phyloP scores from a whole-genome alignment of 2,329 filamentous ascomycete genomes.

The Sporothrix luriei region DNA sequence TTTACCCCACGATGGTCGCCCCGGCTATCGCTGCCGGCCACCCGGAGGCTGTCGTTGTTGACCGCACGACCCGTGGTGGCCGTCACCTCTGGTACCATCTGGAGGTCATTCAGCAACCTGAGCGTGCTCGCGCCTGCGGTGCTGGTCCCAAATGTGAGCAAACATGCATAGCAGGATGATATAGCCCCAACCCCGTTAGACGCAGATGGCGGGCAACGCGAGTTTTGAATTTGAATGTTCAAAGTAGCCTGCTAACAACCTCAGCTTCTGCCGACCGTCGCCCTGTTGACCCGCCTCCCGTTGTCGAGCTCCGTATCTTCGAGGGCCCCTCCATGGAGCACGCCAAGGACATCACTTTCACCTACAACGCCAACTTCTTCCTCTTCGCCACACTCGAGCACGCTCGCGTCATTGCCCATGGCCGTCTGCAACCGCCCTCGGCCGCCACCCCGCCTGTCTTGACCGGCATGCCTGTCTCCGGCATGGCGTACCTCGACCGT shows the following conservation, averaged over 20 bases:
- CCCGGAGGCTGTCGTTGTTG: constrained; percentile 40
- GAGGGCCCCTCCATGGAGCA: constrained; percentile 67
- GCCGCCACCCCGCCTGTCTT: constrained; percentile 77
- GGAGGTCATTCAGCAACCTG: constrained; percentile 88
- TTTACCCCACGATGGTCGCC: constrained; percentile 29
- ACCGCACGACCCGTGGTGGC: constrained; percentile 70
- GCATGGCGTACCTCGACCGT: constrained; percentile 93
- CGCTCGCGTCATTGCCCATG: constrained; percentile 78
- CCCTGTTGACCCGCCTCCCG: constrained; percentile 90
- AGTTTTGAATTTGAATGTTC: background rate
- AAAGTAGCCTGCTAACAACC: background rate
- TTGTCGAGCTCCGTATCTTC: constrained; percentile 85
- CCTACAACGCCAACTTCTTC: constrained; percentile 97
- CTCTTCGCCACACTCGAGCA: constrained; percentile 90
- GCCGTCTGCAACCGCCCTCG: constrained; percentile 68
- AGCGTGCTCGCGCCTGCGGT: constrained; percentile 91
- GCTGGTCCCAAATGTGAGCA: constrained; percentile 88
- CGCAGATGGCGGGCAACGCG: background rate
- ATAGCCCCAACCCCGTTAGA: background rate
- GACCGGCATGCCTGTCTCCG: constrained; percentile 91
- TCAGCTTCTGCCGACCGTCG: constrained; percentile 82
- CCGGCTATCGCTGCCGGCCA: constrained; percentile 36
- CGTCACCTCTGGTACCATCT: constrained; percentile 79
- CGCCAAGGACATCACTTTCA: constrained; percentile 76
- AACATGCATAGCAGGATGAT: background rate